Base-by-base conservation (phyloP, 306 rosid genomes). In the Mucuna pruriens region DNA sequence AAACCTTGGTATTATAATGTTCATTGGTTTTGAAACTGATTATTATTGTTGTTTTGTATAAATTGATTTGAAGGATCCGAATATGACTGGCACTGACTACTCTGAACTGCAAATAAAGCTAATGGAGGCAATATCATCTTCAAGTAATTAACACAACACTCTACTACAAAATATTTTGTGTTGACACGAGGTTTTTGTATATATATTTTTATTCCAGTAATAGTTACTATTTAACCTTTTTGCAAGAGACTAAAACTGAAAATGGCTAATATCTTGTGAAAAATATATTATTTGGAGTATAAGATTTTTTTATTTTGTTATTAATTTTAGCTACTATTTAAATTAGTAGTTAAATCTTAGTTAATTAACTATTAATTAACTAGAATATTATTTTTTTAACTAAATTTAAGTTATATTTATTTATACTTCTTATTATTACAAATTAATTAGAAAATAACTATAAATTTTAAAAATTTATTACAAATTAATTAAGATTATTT, bases 31-130 rank as follows among this genome's bases (percentile, higher is more conserved):
- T 26, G 34, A 55, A 74, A 70, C 8, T 75, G 46, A 72, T 80
- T 44, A 26, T 31, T 83, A 15, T 8, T 22, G 6, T 72, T 74
- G 7, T 0, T 61, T 49, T 44, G 5, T 33, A 17, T 45, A 19
- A 45, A 44, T 29, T 46, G 15, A 71, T 20, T 23, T 76, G 80
- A 76, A 92, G 97, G 90, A 78, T 40, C 1, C 3, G 26, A 39
- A 86, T 62, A 55, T 69, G 39, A 67, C n/a, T 39, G 31, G 9
- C n/a, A 58, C 26, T 38, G 75, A 89, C 70, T 65, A 45, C 39
- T 66, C 89, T 26, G 88, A 62, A 65, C 79, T 92, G 67, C 91
- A 84, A 86, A 75, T 86, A 74, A 92, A 87, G 74, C 80, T 92
- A 49, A 75, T 39, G 0, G 73, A 82, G 75, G 88, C 75, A 87